Evolutionary conservation across 163 green algal species (phyloP).

Genomic region (Chlamydomonas reinhardtii): DNA sequence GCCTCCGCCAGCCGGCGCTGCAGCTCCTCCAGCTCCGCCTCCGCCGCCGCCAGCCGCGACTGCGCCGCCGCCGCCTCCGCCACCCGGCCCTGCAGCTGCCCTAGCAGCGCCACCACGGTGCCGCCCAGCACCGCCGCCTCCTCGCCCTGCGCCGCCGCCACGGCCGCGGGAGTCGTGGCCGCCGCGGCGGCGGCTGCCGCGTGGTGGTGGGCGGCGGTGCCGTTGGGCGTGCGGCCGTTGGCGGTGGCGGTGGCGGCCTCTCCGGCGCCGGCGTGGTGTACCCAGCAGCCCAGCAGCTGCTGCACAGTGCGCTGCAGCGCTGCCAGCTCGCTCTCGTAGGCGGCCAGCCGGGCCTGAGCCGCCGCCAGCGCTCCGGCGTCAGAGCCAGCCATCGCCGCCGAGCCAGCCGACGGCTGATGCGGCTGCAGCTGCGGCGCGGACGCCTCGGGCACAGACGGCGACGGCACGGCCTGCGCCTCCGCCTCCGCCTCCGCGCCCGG

Average conservation of each 20-base stretch:
- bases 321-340: slow-evolving; percentile 6
- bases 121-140: slow-evolving; percentile 26
- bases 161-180: slow-evolving; percentile 9
- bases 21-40: neutral
- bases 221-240: neutral
- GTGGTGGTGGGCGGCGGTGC: neutral
- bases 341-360: neutral
- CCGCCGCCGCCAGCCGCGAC: slow-evolving; percentile 3
- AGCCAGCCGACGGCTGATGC: neutral
- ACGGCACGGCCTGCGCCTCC: neutral
- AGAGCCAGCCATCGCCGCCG: neutral
- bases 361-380: neutral
- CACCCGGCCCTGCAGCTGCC: slow-evolving; percentile 14
- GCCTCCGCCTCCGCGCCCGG: neutral
- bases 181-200: neutral
- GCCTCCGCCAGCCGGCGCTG: neutral
- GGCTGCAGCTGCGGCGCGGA: neutral
- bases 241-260: neutral
- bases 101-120: slow-evolving; percentile 21
- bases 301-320: slow-evolving; percentile 10
- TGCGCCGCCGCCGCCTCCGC: neutral
- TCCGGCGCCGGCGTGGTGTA: neutral
- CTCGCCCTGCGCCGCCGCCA: neutral
- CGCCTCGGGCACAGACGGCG: too few species aligned
- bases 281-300: slow-evolving; percentile 14